Base-by-base conservation (phyloP, 106 monocot species). In the Dioscorea alata region DNA sequence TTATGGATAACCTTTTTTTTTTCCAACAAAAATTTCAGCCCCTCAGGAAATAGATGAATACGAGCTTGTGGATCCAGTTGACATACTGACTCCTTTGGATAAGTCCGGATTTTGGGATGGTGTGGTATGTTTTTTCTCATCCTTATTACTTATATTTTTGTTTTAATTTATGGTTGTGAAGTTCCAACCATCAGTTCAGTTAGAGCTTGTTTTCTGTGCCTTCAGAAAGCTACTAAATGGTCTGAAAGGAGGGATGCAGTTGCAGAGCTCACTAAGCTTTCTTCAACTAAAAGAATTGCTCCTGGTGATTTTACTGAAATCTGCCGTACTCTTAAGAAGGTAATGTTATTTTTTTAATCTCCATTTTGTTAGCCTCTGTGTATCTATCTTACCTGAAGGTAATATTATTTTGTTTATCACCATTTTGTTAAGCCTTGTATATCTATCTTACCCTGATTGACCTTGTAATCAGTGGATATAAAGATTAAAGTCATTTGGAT, bases 21-120 rank as follows among this genome's bases (percentile, higher is more conserved):
- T 42, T 42, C 6, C 0, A 28, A 28, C 28, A 28, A 28, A 65
- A 50, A n/a, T 67, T 80, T 49, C 86, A 95, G 95, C 59, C 69
- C 81, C 91, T 22, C 79, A 70, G 65, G 99, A 89, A 71, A 84
- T 99, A 42, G 99, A 99, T 82, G 99, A 99, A 80, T 99, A 93
- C 75, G 99, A 99, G 17, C 83, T 99, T 77, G 83, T 99, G 70
- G 99, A 99, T 72, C 99, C 99, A 80, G 93, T 99, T 65, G 99
- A 99, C 73, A 93, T 99, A 50, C 73, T 99, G 63, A 78, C 65
- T 25, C 99, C 99, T 33, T 71, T 99, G 75, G 99, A 99, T 6
- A 93, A 93, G 58, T 83, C 99, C 63, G 99, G 99, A 48, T 99
- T 99, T 78, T 99, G 99, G 99, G 99, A 93, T 63, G 99, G 99